Conservation (phyloP, 331 rosid genomes). For the Quercus lobata region DNA sequence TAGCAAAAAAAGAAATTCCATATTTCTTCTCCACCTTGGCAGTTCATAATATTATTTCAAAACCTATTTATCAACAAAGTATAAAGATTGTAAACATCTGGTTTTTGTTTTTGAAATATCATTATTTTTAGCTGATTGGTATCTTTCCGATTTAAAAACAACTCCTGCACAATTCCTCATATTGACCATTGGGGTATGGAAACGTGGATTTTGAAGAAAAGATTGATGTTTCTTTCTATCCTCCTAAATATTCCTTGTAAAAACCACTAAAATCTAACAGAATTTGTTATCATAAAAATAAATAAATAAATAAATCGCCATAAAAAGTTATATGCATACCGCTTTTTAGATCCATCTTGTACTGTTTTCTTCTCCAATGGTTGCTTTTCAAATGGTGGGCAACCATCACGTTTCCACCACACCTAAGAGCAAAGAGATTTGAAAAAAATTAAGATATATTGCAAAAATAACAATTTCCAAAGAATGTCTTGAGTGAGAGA, state of each 20-base stretch:
- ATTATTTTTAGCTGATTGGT: not conserved
- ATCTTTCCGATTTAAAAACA: not conserved
- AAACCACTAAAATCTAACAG: not conserved
- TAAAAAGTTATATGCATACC: slow-evolving; percentile 42
- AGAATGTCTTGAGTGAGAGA: not conserved
- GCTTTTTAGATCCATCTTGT: slow-evolving; percentile 74
- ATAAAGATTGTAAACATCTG: too few relatives aligned
- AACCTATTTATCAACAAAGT: too few relatives aligned
- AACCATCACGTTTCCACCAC: slow-evolving; percentile 99
- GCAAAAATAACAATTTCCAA: not conserved
- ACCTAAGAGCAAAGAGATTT: slow-evolving; percentile 42
- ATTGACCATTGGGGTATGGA: not conserved
- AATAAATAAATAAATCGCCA: not conserved
- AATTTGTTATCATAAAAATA: not conserved
- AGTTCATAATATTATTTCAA: too few relatives aligned
- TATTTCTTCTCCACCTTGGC: too few relatives aligned
- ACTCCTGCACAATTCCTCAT: not conserved
- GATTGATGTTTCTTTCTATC: not conserved
- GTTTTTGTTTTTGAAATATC: too few relatives aligned
- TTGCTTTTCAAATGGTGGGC: slow-evolving; percentile 90
- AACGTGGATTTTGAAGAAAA: not conserved
- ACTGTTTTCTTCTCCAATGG: slow-evolving; percentile 59
- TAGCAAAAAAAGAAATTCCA: too few relatives aligned
- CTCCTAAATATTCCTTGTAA: not conserved
- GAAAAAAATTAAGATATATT: not conserved